Percentiles rank a stretch among this genome's conserved stretches.
phyloP scores from a whole-genome alignment of 352 stramenopile species.

The Globisporangium alternatum region DNA sequence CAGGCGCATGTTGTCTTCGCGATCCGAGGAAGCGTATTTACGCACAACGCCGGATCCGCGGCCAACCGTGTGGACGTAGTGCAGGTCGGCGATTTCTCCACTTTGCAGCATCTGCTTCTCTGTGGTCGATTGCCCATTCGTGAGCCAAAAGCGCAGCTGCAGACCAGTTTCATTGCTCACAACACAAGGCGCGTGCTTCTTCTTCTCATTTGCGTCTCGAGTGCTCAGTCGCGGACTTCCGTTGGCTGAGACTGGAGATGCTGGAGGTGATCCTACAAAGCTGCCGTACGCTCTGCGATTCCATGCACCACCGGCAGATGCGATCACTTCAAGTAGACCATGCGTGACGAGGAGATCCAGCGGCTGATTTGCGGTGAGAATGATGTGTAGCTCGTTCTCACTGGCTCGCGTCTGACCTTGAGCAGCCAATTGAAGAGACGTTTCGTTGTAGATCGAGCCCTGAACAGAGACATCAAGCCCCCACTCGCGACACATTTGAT shows the following conservation, averaged over 20 bases:
- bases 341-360: constrained; percentile 79
- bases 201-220: constrained; percentile 25
- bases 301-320: constrained; percentile 74
- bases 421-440: not conserved
- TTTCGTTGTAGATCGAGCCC: constrained; percentile 29
- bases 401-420: constrained; percentile 18
- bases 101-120: constrained; percentile 34
- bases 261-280: constrained; percentile 17
- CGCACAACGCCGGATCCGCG: constrained; percentile 65
- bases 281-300: constrained; percentile 30
- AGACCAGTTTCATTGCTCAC: constrained; percentile 80
- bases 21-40: constrained; percentile 61
- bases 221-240: constrained; percentile 13
- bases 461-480: constrained; percentile 65
- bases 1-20: constrained; percentile 53
- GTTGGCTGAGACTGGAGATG: constrained; percentile 4
- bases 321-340: constrained; percentile 69
- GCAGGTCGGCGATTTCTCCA: constrained; percentile 50
- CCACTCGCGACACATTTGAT: constrained; percentile 81
- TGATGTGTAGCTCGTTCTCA: constrained; percentile 69
- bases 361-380: constrained; percentile 65
- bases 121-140: constrained; percentile 38
- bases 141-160: constrained; percentile 68
- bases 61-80: constrained; percentile 60
- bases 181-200: constrained; percentile 65